These are phyloP conservation scores for Dianthus caryophyllus DNA, from an alignment of 148 eudicot species.

Conservation along the genomic window DNA sequence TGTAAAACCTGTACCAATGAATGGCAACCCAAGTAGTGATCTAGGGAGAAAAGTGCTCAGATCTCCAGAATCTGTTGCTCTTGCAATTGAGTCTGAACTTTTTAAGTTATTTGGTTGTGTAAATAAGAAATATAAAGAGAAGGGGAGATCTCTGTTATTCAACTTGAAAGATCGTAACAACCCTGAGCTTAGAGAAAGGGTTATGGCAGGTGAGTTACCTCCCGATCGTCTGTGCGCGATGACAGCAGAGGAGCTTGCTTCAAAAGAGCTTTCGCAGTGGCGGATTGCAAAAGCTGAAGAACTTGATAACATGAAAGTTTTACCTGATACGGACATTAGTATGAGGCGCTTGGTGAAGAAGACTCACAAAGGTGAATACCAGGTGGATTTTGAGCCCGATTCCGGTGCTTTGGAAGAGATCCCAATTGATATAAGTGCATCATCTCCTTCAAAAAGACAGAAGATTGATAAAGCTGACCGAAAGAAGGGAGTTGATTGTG, in stretches of 20 bases:
- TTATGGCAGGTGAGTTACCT: conserved; percentile 76
- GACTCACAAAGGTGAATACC: conserved; percentile 95
- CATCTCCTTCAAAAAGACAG: conserved; percentile 25
- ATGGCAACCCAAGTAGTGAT: conserved; percentile 22
- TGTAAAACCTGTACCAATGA: conserved; percentile 28
- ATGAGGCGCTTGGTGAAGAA: conserved; percentile 86
- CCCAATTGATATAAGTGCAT: conserved; percentile 29
- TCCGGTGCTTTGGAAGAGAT: conserved; percentile 50
- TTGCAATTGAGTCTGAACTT: conserved; percentile 66
- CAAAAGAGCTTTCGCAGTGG: conserved; percentile 94
- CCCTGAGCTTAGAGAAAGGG: conserved; percentile 83
- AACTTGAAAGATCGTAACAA: conserved; percentile 88
- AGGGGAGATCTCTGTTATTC: conserved; percentile 83
- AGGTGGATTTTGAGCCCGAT: conserved; percentile 77
- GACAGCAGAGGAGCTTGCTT: conserved; percentile 99
- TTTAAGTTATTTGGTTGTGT: conserved; percentile 87
- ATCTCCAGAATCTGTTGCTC: conserved; percentile 62
- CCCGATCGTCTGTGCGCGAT: conserved; percentile 86
- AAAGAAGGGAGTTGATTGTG: conserved; percentile 34
- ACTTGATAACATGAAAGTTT: conserved; percentile 68
- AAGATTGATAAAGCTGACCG: conserved; percentile 28
- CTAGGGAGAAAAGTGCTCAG: conserved; percentile 18
- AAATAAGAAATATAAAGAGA: conserved; percentile 93
- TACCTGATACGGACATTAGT: conserved; percentile 76
- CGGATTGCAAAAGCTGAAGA: conserved; percentile 93